Percentiles rank a stretch among this genome's conserved stretches.
These are phyloP conservation scores for Gossypium raimondii DNA, from an alignment of 345 rosid genomes.

Conservation along the genomic window DNA sequence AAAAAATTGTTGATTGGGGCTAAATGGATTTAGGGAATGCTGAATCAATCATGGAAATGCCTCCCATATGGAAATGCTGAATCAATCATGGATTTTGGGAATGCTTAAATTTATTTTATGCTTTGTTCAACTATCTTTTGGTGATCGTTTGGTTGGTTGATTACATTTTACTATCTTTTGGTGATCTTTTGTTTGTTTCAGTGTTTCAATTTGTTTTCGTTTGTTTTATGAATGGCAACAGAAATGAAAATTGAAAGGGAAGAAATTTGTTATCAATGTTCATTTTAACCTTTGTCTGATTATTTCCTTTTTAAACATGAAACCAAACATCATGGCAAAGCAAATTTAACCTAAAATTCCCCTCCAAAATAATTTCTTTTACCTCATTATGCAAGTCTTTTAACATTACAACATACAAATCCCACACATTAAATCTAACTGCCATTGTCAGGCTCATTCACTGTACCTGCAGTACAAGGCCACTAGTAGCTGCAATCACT, in stretches of 20 bases:
- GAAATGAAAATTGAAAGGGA: neutral
- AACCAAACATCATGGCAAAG: neutral
- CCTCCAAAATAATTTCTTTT: neutral
- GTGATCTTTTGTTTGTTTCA: no score
- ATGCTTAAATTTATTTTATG: no score
- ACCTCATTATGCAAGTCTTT: neutral
- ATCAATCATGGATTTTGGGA: no score
- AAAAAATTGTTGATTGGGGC: slow-evolving; percentile 12
- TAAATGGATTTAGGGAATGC: slow-evolving; percentile 26
- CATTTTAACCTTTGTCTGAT: neutral
- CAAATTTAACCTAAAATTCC: no score
- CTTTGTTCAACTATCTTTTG: no score
- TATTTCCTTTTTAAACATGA: neutral
- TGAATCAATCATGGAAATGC: slow-evolving; percentile 33
- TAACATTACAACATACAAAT: neutral
- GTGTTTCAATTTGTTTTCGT: no score
- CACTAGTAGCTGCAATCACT: neutral
- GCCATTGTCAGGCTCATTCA: neutral
- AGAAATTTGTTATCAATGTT: neutral
- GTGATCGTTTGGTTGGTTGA: no score
- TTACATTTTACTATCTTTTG: no score
- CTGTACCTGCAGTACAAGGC: neutral
- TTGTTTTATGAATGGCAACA: neutral
- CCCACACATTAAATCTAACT: neutral
- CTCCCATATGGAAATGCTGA: no score